Percentiles rank a stretch among this genome's conserved stretches.
These are phyloP conservation scores for Bacterosira constricta DNA, from an alignment of 108 stramenopile species.

Conservation along the genomic window DNA sequence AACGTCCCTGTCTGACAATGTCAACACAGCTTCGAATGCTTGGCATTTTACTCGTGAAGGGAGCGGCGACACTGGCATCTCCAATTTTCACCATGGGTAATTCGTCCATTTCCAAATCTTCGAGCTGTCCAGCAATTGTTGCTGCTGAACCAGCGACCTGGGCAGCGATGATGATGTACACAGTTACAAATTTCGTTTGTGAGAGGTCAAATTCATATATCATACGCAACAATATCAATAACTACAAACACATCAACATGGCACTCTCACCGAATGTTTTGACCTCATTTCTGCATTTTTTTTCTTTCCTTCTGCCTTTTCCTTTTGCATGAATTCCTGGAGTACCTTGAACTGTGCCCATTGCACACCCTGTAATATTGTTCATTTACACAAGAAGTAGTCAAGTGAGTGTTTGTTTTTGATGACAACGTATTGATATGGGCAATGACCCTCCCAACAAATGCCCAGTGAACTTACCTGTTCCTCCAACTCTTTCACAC, in stretches of 20 bases:
- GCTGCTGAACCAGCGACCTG: slow-evolving; percentile 71
- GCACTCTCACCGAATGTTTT: slow-evolving; percentile 44
- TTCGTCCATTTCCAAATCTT: slow-evolving; percentile 81
- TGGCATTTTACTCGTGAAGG: slow-evolving; percentile 97
- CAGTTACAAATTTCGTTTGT: neutral
- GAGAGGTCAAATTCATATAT: neutral
- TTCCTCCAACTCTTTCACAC: slow-evolving; percentile 79
- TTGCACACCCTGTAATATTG: slow-evolving; percentile 62
- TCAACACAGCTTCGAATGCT: slow-evolving; percentile 95
- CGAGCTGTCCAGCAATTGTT: slow-evolving; percentile 73
- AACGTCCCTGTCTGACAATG: slow-evolving; percentile 95
- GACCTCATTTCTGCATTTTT: slow-evolving; percentile 56
- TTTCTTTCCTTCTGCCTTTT: slow-evolving; percentile 69
- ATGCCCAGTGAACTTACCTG: slow-evolving; percentile 16
- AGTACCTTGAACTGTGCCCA: slow-evolving; percentile 89
- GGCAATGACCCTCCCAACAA: too few species aligned
- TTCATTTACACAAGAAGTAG: neutral
- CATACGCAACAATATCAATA: neutral
- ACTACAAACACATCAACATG: neutral
- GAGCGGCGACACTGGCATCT: slow-evolving; percentile 96
- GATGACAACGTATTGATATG: too few species aligned
- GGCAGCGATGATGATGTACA: neutral
- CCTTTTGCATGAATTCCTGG: slow-evolving; percentile 76
- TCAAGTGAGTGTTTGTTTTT: too few species aligned
- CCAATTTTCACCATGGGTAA: slow-evolving; percentile 94